Base-by-base conservation (phyloP, 2,329 filamentous ascomycete genomes). In the Laburnicola sp. region DNA sequence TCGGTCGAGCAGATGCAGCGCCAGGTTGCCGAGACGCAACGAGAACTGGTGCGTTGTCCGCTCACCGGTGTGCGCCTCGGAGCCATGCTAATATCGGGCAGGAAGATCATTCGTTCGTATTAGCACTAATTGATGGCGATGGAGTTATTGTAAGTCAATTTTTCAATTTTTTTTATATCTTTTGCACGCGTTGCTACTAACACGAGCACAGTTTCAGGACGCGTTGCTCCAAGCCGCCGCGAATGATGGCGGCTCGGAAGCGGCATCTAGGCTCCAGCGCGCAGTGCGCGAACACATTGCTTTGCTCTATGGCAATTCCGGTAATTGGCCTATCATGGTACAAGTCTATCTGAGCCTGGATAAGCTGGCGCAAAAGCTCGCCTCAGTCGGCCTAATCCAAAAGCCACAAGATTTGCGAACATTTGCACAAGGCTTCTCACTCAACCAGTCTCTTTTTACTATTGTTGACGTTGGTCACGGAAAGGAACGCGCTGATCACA, bases 91-190 rank as follows among this genome's bases (percentile, higher is more conserved):
- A 56, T 25, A 10, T 11, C 28, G 28, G 23, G 31, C 44, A 71
- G 68, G 66, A 73, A 34, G 53, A 58, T 6, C 75, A 69, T 53
- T 72, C 75, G 16, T 79, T 79, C 51, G 74, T 76, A 9, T 60
- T 78, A 60, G 75, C 70, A 34, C 61, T 79, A 40, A 75, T 80
- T 40, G 77, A 80, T 63, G 77, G 77, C n/a, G 77, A 80, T 64
- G 77, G 76, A 23, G 75, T 75, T 56, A 69, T 76, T 45, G 75
- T 76, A 62, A 64, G 72, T 68, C 9, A 10, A 10, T 9, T n/a
- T 16, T 27, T 25, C 36, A 39, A 21, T 8, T 9, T 34, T 28
- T 30, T 9, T 25, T 11, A 9, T 27, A 23, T 41, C 21, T 3
- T 3, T 37, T 31, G 21, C 35, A 16, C 6, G 7, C 23, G 8